A percentile compares a stretch with the other conserved stretches of the same genome.
Evolutionary conservation across 495 filamentous ascomycete species (phyloP).

Genomic region (Tuber calosporum): DNA sequence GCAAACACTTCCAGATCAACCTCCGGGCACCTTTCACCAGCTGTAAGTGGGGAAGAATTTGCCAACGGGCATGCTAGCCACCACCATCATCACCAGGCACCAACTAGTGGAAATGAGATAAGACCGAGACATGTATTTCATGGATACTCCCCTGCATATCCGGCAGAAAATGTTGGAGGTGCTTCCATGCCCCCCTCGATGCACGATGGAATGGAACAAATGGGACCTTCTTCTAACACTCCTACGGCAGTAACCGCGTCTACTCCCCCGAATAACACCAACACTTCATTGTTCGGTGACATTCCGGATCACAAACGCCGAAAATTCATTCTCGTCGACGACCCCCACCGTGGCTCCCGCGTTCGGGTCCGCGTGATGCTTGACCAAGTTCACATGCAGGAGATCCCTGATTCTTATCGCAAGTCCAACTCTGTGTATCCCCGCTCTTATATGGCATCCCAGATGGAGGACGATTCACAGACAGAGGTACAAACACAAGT

Average conservation of each 20-base stretch:
- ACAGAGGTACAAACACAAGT: slow-evolving; percentile 52
- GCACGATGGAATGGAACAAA: slow-evolving; percentile 57
- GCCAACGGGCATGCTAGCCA: slow-evolving; percentile 43
- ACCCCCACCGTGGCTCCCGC: slow-evolving; percentile 65
- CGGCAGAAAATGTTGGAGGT: slow-evolving; percentile 49
- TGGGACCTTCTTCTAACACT: slow-evolving; percentile 44
- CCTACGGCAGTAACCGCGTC: slow-evolving; percentile 39
- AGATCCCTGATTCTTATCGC: slow-evolving; percentile 90
- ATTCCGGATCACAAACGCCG: slow-evolving; percentile 80
- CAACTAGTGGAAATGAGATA: slow-evolving; percentile 52
- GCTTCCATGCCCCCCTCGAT: slow-evolving; percentile 67
- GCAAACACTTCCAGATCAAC: slow-evolving; percentile 39
- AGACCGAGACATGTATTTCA: slow-evolving; percentile 73
- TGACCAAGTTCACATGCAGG: slow-evolving; percentile 79
- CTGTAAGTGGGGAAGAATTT: slow-evolving; percentile 40
- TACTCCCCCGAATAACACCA: slow-evolving; percentile 43
- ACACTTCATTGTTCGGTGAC: slow-evolving; percentile 68
- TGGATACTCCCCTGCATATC: slow-evolving; percentile 60
- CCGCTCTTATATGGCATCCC: slow-evolving; percentile 71
- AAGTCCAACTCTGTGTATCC: slow-evolving; percentile 81
- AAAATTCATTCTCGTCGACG: slow-evolving; percentile 94
- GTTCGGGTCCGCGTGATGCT: slow-evolving; percentile 82
- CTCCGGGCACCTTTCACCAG: slow-evolving; percentile 41
- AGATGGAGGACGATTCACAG: slow-evolving; percentile 54
- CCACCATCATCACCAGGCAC: slow-evolving; percentile 46